Percentiles rank a stretch among this genome's conserved stretches.
These are phyloP conservation scores for Rhododendron griersonianum DNA, from an alignment of 148 eudicot genomes.

Conservation along the genomic window DNA sequence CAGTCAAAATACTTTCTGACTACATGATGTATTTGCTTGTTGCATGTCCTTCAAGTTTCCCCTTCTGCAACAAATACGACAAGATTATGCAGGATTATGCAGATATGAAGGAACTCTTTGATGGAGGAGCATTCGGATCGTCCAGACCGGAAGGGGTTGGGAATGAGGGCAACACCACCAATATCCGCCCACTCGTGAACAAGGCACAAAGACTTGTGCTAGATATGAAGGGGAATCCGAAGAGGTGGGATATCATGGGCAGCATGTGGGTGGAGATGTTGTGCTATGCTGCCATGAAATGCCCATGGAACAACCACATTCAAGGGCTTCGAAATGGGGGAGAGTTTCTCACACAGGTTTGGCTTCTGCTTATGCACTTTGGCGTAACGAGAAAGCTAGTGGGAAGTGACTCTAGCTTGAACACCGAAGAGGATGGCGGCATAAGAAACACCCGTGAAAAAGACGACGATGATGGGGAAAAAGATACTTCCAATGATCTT, in stretches of 20 bases:
- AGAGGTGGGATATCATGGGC: not conserved
- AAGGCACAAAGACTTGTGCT: not conserved
- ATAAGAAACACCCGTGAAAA: not conserved
- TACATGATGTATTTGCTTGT: slow-evolving; percentile 5
- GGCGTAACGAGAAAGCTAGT: not conserved
- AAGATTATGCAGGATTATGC: not conserved
- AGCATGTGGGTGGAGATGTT: not conserved
- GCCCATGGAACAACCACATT: not conserved
- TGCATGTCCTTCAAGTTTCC: not conserved
- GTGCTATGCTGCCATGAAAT: not conserved
- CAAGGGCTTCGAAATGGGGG: not conserved
- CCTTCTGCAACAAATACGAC: not conserved
- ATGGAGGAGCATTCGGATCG: not conserved
- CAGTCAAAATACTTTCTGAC: not conserved
- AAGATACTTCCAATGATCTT: not conserved
- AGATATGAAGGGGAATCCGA: not conserved
- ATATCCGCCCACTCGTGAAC: not conserved
- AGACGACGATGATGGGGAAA: not conserved
- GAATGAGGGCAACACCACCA: not conserved
- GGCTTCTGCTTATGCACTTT: not conserved
- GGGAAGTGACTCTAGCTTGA: not conserved
- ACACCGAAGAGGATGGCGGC: not conserved
- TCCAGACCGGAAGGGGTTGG: not conserved
- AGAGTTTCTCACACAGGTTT: not conserved
- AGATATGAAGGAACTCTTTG: not conserved